Base-by-base conservation (phyloP, 2,329 filamentous ascomycete species). In the Paracoccidioides brasiliensis region DNA sequence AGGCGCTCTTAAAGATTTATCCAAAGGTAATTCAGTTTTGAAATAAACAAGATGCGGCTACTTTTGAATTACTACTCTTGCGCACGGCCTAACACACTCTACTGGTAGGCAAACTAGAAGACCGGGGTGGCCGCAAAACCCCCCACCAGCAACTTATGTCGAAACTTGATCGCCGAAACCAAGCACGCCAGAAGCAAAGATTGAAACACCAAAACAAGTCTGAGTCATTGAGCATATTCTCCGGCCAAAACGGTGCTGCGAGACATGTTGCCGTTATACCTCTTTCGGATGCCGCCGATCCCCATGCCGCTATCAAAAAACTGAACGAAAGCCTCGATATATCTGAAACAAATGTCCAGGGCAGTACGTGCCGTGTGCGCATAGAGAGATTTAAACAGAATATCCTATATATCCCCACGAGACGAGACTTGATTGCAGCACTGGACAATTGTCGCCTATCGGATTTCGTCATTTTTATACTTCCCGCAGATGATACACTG, bases 91-190 rank as follows among this genome's bases (percentile, higher is more conserved):
- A 32, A 64, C 63, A 55, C 61, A 44, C 63, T 9, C 9, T 33
- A 12, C n/a, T 45, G 57, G 41, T 59, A 93, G 88, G 90, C 68
- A 93, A 93, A 71, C 80, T 91, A 52, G 84, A 83, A 64, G 87
- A 95, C 67, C 82, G 79, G 64, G 84, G 85, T 58, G 77, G 78
- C 64, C 83, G 91, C 66, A 94, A 88, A 72, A 95, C 91, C 14
- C 88, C 88, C 55, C 89, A 95, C 70, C 93, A 98, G 70, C 89
- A 95, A 74, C 82, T 96, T 74, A 91, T 96, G 88, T 95, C 90
- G 57, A 98, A 97, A 74, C 81, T 98, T 70, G 90, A 95, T 72
- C 86, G 93, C 58, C 84, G 89, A 64, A 97, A 98, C 72, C 89
- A 95, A 76, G 88, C 89, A 63, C 91, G 91, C 72, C 93, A 98